phyloP scores from a whole-genome alignment of 2,329 filamentous ascomycete genomes.

The Diplocarpon rosae region DNA sequence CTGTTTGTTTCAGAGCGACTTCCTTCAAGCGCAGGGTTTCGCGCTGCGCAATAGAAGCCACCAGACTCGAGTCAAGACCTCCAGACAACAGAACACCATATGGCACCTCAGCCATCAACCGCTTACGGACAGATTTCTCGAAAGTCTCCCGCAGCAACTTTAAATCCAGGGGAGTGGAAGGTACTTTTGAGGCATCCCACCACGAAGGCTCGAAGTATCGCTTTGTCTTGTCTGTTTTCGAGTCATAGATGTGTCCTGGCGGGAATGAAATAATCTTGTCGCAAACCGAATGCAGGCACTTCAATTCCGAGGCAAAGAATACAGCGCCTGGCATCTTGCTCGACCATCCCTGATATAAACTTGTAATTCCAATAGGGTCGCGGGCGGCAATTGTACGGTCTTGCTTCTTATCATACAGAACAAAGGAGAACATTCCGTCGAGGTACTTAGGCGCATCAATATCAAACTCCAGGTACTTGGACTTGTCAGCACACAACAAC shows the following conservation, averaged over 20 bases:
- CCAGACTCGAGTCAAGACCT: constrained; percentile 88
- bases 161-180: constrained; percentile 70
- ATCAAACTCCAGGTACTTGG: constrained; percentile 80
- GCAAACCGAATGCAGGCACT: constrained; percentile 85
- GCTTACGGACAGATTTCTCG: constrained; percentile 87
- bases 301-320: constrained; percentile 96
- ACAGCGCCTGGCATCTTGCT: constrained; percentile 72
- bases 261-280: constrained; percentile 93
- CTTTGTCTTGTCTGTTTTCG: constrained; percentile 71
- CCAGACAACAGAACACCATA: constrained; percentile 94
- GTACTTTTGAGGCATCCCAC: constrained; percentile 76
- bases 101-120: constrained; percentile 96
- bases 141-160: constrained; percentile 71
- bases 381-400: constrained; percentile 88
- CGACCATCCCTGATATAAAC: constrained; percentile 90
- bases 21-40: constrained; percentile 73
- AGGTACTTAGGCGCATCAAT: constrained; percentile 86
- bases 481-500: constrained; percentile 6
- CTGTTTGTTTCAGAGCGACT: constrained; percentile 39
- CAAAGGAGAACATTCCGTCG: constrained; percentile 99
- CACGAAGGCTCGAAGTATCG: constrained; percentile 88
- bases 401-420: constrained; percentile 90
- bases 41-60: constrained; percentile 88
- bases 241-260: constrained; percentile 93
- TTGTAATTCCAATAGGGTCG: constrained; percentile 94